Base-by-base conservation (phyloP, 352 stramenopile species). In the Peronospora destructor region DNA sequence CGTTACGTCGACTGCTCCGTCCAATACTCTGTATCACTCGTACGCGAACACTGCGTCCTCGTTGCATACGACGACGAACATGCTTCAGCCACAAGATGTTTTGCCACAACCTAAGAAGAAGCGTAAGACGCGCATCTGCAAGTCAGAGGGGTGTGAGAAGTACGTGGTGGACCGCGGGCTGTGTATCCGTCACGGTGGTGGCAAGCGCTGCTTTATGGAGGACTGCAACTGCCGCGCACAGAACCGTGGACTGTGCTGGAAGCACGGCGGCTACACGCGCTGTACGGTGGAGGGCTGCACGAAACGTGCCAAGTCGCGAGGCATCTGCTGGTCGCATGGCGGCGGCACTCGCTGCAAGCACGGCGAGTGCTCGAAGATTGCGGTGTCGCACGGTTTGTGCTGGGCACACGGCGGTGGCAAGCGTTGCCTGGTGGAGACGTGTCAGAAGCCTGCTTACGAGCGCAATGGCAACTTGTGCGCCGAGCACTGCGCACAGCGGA, bases 281-380 rank as follows among this genome's bases (percentile, higher is more conserved):
- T 84, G 72, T 54, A 81, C 56, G 21, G 55, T 80, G 14, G 61
- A 79, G 23, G 70, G 70, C 28, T 81, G 71, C 49, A 52, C 48
- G 33, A 84, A 84, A 49, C 76, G 77, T 28, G 75, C 78, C 55
- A 91, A 91, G 58, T 87, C 77, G 14, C 62, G 77, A 12, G 83
- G 83, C 14, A 78, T 87, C 48, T 94, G 83, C 61, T 91, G 81
- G 83, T 87, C 76, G 6, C 83, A 94, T 52, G 83, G 83, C 25
- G 83, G 83, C 2, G 83, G 83, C 33, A 86, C 73, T 16, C 66
- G 66, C 41, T 85, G 74, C 56, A 79, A 80, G 37, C 38, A 71
- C 21, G 52, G 60, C n/a, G 47, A 50, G 44, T 85, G 74, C 53
- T 46, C 50, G 23, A 83, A 81, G 60, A 82, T 83, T 51, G 70